phyloP scores from a whole-genome alignment of 352 stramenopile species.

The Pythium apleroticum region DNA sequence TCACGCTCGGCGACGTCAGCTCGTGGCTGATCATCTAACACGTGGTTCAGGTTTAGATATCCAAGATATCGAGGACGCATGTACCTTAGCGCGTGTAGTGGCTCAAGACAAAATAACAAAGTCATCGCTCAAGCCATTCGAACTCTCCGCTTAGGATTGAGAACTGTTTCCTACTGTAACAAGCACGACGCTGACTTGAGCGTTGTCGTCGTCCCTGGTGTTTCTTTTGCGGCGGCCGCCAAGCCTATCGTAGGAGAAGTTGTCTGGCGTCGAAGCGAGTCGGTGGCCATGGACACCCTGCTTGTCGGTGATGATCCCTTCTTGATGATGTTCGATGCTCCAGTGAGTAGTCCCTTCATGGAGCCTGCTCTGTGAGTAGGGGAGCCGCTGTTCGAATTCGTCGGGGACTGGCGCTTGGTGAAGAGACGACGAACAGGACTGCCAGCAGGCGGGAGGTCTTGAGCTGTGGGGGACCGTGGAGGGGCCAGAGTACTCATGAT shows the following conservation, averaged over 20 bases:
- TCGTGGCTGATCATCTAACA: too few species aligned
- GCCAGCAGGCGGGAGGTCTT: background rate
- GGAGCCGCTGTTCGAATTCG: conserved; percentile 32
- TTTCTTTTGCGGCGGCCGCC: background rate
- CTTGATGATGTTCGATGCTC: background rate
- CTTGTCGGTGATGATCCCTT: background rate
- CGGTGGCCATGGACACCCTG: background rate
- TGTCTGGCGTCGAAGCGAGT: background rate
- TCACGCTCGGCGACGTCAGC: too few species aligned
- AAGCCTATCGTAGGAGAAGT: background rate
- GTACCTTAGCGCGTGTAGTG: too few species aligned
- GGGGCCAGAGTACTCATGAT: background rate
- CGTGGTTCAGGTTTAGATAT: too few species aligned
- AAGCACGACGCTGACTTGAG: conserved; percentile 10
- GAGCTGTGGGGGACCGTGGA: background rate
- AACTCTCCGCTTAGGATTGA: too few species aligned
- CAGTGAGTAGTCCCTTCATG: conserved; percentile 14
- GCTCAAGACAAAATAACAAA: too few species aligned
- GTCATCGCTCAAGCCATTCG: too few species aligned
- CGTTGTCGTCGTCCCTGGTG: background rate
- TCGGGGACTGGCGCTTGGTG: conserved; percentile 25
- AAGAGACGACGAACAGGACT: conserved; percentile 4
- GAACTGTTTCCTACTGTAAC: conserved; percentile 7
- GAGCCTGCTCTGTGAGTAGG: conserved; percentile 18
- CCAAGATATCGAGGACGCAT: too few species aligned